Conservation (phyloP, 768 basidiomycete species). For the Serendipita sp. region DNA sequence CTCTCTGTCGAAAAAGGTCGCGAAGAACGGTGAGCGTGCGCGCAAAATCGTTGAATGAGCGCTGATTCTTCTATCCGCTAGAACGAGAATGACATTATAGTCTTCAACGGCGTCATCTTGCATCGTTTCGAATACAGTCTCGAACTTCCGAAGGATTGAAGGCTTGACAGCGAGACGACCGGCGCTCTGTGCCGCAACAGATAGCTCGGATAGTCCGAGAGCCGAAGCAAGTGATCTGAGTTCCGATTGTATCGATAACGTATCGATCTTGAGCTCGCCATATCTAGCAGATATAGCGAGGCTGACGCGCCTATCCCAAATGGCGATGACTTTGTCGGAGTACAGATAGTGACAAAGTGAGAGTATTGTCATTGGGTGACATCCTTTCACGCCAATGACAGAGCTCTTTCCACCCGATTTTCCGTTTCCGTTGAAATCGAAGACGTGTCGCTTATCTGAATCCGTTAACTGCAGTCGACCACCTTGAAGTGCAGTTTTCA, state of each 20-base stretch:
- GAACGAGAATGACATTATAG: slow-evolving; percentile 51
- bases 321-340: slow-evolving; percentile 59
- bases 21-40: slow-evolving; percentile 69
- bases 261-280: slow-evolving; percentile 17
- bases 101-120: background rate
- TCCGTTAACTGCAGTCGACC: background rate
- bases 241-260: slow-evolving; percentile 35
- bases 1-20: slow-evolving; percentile 61
- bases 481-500: slow-evolving; percentile 6
- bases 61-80: slow-evolving; percentile 47
- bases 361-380: slow-evolving; percentile 49
- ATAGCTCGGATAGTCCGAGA: slow-evolving; percentile 41
- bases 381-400: slow-evolving; percentile 31
- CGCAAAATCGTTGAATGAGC: slow-evolving; percentile 60
- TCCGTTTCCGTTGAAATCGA: background rate
- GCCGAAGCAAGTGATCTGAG: slow-evolving; percentile 39
- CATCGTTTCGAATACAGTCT: background rate
- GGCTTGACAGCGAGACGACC: background rate
- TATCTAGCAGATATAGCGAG: slow-evolving; percentile 26
- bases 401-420: background rate
- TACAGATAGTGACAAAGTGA: slow-evolving; percentile 78
- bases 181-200: slow-evolving; percentile 29
- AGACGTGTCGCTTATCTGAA: background rate
- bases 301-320: slow-evolving; percentile 67
- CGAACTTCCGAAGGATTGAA: background rate